Percentiles rank a stretch among this genome's conserved stretches.
Conservation (phyloP, 768 basidiomycete species). For the Boletus edulis region DNA sequence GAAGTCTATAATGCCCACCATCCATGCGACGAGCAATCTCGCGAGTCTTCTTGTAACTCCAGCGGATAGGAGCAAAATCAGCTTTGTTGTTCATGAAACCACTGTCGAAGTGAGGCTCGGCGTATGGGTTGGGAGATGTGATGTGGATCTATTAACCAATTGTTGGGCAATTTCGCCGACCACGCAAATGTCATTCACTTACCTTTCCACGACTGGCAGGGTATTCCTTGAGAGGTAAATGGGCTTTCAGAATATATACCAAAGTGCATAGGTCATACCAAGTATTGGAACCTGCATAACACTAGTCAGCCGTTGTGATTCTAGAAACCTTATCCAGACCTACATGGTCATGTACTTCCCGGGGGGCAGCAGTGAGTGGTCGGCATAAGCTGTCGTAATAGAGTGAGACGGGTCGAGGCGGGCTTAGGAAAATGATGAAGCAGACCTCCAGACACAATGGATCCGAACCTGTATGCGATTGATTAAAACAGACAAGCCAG, state of each 20-base stretch:
- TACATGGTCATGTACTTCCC: conserved; percentile 69
- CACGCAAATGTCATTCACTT: not conserved
- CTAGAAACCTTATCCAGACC: conserved; percentile 40
- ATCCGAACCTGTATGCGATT: conserved; percentile 46
- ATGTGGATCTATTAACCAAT: conserved; percentile 54
- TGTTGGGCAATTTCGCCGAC: not conserved
- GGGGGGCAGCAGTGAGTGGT: conserved; percentile 66
- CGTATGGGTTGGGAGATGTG: conserved; percentile 56
- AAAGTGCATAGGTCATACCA: conserved; percentile 25
- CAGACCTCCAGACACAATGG: conserved; percentile 60
- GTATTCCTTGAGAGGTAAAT: conserved; percentile 44
- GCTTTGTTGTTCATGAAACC: conserved; percentile 83
- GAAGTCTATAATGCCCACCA: conserved; percentile 32
- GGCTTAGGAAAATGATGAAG: not conserved
- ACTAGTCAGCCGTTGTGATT: too few relatives aligned
- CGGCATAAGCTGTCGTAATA: conserved; percentile 52
- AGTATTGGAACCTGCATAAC: conserved; percentile 3
- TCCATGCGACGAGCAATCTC: conserved; percentile 74
- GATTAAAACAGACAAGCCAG: not conserved
- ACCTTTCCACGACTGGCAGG: conserved; percentile 72
- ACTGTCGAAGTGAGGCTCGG: conserved; percentile 62
- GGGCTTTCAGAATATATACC: not conserved
- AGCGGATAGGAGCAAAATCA: conserved; percentile 71
- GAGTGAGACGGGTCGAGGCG: not conserved
- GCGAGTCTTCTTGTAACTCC: conserved; percentile 77